Evolutionary conservation across 345 rosid genomes (phyloP), one percentile per base, ranked within the genome.

Genomic region (Dipteronia sinensis): DNA sequence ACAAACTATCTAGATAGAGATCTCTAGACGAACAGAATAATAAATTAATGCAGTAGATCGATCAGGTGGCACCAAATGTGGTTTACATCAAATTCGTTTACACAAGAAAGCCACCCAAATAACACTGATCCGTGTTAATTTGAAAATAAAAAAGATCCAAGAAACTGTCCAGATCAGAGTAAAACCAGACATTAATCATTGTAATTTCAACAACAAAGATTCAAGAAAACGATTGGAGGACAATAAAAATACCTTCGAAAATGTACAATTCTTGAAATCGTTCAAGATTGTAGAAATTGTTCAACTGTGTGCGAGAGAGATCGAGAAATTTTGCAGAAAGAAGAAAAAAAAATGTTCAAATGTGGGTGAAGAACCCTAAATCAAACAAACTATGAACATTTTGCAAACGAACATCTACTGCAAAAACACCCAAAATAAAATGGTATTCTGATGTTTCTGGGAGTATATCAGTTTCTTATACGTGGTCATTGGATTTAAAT

Each of bases 1-100:
- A 31, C 53, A 67, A 65, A 77, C 49, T 29, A 65, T 23, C 46
- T 9, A 4, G 62, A 65, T 0, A 61, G 34, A 3, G 42, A 80
- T 75, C 65, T 77, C 69, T 59, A 59, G 73, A 53, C 47, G 15
- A 77, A 65, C 67, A 13, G 69, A 74, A 76, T 10, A 10, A 51
- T 3, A 70, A 66, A 77, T 34, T 44, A 64, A 80, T 77, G 73
- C 61, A 77, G 73, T 75, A 29, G 67, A 85, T 80, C 75, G 79
- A 73, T 61, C n/a, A 29, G 31, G 59, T 67, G 58, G 23, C 34
- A 8, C 4, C 20, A 23, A 58, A 76, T n/a, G 47, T 15, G 3
- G 58, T 59, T 20, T 59, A 9, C 13, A 59, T 59, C 64, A 10
- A 22, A 59, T 59, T 59, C 27, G 23, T 59, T 59, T 20, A 19